phyloP scores from a whole-genome alignment of 257 asterid genomes.

The Rubia yunnanensis region DNA sequence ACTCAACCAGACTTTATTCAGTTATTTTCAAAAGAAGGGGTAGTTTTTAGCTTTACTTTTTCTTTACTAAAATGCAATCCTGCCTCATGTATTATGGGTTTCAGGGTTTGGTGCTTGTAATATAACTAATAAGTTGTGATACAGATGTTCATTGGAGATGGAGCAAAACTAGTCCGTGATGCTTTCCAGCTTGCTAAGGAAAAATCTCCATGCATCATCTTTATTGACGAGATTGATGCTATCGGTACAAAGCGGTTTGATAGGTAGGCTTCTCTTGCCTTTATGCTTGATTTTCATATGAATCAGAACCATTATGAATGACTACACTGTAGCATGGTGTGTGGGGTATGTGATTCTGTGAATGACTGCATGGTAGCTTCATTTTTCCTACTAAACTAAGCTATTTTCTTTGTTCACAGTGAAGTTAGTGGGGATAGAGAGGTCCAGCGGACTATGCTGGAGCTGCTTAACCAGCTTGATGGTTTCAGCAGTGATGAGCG shows the following conservation, averaged over 20 bases:
- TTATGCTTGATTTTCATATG: background rate
- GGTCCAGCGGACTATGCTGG: constrained; percentile 89
- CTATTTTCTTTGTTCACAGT: constrained; percentile 35
- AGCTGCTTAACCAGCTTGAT: constrained; percentile 87
- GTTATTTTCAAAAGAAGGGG: background rate
- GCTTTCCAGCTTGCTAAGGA: constrained; percentile 93
- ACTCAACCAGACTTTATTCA: background rate
- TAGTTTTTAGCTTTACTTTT: background rate
- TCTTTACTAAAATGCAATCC: no score
- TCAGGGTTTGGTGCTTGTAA: background rate
- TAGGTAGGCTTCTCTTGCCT: constrained; percentile 28
- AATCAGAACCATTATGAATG: background rate
- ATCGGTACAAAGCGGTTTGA: constrained; percentile 90
- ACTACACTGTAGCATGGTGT: background rate
- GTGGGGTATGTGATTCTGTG: background rate
- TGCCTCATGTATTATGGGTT: background rate
- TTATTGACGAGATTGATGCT: constrained; percentile 94
- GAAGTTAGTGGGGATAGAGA: constrained; percentile 95
- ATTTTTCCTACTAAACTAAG: background rate
- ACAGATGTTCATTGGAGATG: constrained; percentile 86
- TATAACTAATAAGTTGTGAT: constrained; percentile 15
- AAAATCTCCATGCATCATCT: constrained; percentile 89
- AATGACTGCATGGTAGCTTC: no score
- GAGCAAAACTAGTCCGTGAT: constrained; percentile 92
- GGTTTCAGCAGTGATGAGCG: constrained; percentile 92